phyloP scores from a whole-genome alignment of 2,329 filamentous ascomycete species.

The Ascochyta lentis region DNA sequence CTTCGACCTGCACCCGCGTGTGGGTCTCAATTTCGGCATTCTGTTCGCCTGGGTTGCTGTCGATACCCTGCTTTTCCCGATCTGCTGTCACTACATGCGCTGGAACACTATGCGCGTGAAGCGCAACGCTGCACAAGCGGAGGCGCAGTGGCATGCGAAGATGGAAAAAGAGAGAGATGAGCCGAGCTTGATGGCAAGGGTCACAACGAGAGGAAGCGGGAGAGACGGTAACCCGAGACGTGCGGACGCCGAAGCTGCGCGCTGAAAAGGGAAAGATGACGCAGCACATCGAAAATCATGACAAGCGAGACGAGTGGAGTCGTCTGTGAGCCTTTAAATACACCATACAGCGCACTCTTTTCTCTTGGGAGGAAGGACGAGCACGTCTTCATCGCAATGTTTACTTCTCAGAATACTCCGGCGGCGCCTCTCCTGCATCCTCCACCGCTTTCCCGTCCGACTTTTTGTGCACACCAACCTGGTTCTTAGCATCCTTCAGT shows the following conservation, averaged over 20 bases:
- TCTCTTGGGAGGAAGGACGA: no score
- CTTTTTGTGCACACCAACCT: constrained; percentile 3
- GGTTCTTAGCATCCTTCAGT: not conserved
- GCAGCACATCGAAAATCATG: no score
- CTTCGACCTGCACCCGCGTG: constrained; percentile 64
- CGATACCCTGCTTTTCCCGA: constrained; percentile 61
- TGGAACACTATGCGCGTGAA: constrained; percentile 46
- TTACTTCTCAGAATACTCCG: no score
- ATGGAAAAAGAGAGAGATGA: constrained; percentile 40
- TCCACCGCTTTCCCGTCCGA: not conserved
- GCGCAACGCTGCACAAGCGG: constrained; percentile 29
- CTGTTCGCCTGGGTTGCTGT: constrained; percentile 64
- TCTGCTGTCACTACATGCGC: constrained; percentile 53
- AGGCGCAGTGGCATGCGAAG: constrained; percentile 34
- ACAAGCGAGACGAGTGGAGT: no score
- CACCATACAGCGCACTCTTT: no score
- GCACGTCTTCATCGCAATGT: no score
- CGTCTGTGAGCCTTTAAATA: no score
- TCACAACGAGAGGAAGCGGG: constrained; percentile 31
- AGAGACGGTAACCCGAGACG: no score
- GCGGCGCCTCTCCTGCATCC: no score
- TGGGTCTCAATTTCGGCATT: constrained; percentile 67
- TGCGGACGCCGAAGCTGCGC: no score
- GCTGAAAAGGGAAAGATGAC: no score
- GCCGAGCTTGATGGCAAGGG: constrained; percentile 33